Conservation (phyloP, 495 filamentous ascomycete genomes). For the Xylaria sp. region DNA sequence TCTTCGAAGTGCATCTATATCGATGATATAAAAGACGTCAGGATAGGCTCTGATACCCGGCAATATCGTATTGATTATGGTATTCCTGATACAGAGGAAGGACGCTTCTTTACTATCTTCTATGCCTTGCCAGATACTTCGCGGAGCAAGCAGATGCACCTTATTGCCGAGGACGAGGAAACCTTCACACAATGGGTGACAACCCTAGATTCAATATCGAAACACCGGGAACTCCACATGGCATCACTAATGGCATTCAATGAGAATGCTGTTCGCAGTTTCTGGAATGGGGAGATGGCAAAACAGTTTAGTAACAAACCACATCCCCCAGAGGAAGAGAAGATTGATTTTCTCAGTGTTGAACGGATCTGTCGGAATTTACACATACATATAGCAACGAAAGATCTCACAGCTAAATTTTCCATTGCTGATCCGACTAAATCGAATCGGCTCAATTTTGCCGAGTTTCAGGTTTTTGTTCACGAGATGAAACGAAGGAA, state of each 20-base stretch:
- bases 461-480: conserved; percentile 83
- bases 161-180: conserved; percentile 75
- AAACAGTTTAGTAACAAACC: conserved; percentile 64
- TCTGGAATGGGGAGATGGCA: conserved; percentile 89
- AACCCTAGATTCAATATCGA: conserved; percentile 78
- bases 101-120: conserved; percentile 86
- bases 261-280: conserved; percentile 77
- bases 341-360: conserved; percentile 76
- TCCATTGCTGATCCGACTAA: conserved; percentile 68
- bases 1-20: conserved; percentile 86
- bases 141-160: conserved; percentile 76
- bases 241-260: conserved; percentile 79
- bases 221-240: conserved; percentile 87
- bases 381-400: conserved; percentile 84
- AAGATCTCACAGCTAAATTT: conserved; percentile 78
- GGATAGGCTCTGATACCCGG: conserved; percentile 81
- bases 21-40: conserved; percentile 91
- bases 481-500: conserved; percentile 79
- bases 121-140: conserved; percentile 76
- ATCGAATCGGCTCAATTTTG: conserved; percentile 71
- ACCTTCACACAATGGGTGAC: conserved; percentile 80
- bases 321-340: conserved; percentile 66
- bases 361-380: conserved; percentile 83
- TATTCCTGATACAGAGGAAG: conserved; percentile 65
- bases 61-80: conserved; percentile 88